These are phyloP conservation scores for Aschersonia sp. DNA, from an alignment of 2,329 filamentous ascomycete species.

Conservation along the genomic window DNA sequence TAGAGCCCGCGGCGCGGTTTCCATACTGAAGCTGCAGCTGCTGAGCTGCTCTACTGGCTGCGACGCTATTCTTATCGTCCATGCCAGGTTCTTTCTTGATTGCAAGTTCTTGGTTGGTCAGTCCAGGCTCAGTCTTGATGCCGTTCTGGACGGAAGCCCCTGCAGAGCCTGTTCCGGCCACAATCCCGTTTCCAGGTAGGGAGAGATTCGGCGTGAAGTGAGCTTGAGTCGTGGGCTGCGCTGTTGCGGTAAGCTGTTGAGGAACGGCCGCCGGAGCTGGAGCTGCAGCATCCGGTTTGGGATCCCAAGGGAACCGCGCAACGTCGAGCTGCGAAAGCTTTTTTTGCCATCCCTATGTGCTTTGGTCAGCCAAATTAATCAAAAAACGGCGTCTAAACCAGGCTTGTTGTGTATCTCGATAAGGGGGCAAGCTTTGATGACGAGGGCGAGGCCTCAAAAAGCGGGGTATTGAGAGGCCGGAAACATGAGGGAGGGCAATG, in stretches of 20 bases:
- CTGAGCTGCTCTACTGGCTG: conserved; percentile 39
- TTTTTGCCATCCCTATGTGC: conserved; percentile 72
- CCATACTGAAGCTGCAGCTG: conserved; percentile 48
- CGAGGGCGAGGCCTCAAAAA: neutral
- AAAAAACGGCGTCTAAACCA: neutral
- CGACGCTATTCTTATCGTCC: conserved; percentile 23
- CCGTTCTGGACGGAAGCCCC: conserved; percentile 14
- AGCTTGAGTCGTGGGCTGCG: conserved; percentile 10
- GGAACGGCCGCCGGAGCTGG: conserved; percentile 19
- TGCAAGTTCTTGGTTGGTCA: conserved; percentile 28
- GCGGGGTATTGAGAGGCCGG: neutral
- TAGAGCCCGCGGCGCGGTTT: conserved; percentile 48
- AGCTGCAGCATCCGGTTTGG: conserved; percentile 50
- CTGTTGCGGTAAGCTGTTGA: conserved; percentile 7
- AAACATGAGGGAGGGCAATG: neutral
- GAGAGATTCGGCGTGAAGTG: conserved; percentile 17
- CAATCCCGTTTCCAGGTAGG: conserved; percentile 15
- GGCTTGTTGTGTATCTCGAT: too few relatives aligned
- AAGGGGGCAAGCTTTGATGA: neutral
- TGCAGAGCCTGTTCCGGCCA: conserved; percentile 8
- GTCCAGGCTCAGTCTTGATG: conserved; percentile 30
- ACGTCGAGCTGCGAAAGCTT: conserved; percentile 77
- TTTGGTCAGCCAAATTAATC: conserved; percentile 3
- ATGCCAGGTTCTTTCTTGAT: conserved; percentile 16
- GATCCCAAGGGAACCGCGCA: conserved; percentile 91